A percentile compares a stretch with the other conserved stretches of the same genome.
phyloP scores from a whole-genome alignment of 2,329 filamentous ascomycete species.

The Thelonectria olida region DNA sequence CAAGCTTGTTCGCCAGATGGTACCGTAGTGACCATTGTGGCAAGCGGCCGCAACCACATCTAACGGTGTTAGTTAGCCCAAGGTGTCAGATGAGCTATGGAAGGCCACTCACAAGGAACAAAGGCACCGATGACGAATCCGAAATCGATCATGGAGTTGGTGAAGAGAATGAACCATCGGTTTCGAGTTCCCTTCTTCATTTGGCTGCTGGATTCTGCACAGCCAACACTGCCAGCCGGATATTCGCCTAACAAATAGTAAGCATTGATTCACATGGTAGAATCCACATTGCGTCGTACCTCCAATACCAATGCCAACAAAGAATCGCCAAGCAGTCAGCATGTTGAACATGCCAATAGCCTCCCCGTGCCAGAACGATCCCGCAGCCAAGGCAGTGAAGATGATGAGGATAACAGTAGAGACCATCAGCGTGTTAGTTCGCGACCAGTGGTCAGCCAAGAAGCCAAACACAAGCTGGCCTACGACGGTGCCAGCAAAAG shows the following conservation, averaged over 20 bases:
- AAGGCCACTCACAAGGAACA: slow-evolving; percentile 63
- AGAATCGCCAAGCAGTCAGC: slow-evolving; percentile 85
- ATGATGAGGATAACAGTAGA: slow-evolving; percentile 86
- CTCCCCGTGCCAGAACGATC: slow-evolving; percentile 78
- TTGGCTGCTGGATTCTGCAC: slow-evolving; percentile 85
- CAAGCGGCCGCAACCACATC: slow-evolving; percentile 66
- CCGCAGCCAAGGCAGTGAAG: slow-evolving; percentile 83
- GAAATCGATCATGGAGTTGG: slow-evolving; percentile 85
- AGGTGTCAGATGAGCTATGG: fast-evolving
- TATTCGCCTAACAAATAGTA: slow-evolving; percentile 63
- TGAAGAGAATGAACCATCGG: slow-evolving; percentile 90
- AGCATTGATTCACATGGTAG: background rate
- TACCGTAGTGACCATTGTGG: slow-evolving; percentile 69
- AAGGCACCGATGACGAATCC: slow-evolving; percentile 86
- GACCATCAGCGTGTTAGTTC: slow-evolving; percentile 81
- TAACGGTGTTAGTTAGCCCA: background rate
- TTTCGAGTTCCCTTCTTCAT: slow-evolving; percentile 84
- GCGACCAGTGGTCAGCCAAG: slow-evolving; percentile 83
- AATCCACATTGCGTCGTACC: slow-evolving; percentile 48
- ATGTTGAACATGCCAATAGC: slow-evolving; percentile 76
- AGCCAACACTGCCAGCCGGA: slow-evolving; percentile 83
- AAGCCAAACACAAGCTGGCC: slow-evolving; percentile 85
- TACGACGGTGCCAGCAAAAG: slow-evolving; percentile 86
- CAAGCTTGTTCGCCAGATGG: slow-evolving; percentile 84
- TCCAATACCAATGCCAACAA: slow-evolving; percentile 83